Percentiles rank a stretch among this genome's conserved stretches.
Evolutionary conservation across 164 flowering plant genomes (phyloP).

Genomic region (Sextonia rubra): DNA sequence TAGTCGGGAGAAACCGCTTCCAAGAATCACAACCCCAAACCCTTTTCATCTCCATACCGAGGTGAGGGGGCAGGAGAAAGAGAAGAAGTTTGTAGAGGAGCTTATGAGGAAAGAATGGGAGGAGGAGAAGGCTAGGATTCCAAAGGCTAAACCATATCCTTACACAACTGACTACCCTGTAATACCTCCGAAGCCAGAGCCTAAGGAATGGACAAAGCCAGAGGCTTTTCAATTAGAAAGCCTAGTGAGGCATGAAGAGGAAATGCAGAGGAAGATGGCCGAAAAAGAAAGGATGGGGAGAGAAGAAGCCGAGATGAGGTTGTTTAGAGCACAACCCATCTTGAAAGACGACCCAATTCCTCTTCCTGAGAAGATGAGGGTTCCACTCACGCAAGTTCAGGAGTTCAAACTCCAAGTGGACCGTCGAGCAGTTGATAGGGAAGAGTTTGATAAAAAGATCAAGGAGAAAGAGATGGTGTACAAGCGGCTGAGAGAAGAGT

Average conservation of each 20-base stretch:
- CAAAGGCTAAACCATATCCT: conserved; percentile 90
- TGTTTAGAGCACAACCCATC: conserved; percentile 79
- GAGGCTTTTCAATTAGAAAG: conserved; percentile 93
- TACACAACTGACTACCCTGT: conserved; percentile 95
- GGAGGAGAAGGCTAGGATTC: conserved; percentile 76
- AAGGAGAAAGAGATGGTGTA: conserved; percentile 79
- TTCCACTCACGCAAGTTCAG: conserved; percentile 79
- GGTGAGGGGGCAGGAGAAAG: conserved; percentile 89
- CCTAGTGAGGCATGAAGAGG: conserved; percentile 88
- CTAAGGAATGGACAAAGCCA: conserved; percentile 75
- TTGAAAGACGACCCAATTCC: conserved; percentile 92
- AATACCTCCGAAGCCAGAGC: conserved; percentile 93
- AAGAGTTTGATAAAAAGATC: conserved; percentile 86
- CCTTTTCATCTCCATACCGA: conserved; percentile 92
- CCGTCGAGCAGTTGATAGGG: conserved; percentile 77
- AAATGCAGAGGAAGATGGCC: conserved; percentile 79
- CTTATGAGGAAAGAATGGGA: conserved; percentile 62
- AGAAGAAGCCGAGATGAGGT: conserved; percentile 73
- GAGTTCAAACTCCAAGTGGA: conserved; percentile 67
- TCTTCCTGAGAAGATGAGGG: conserved; percentile 73
- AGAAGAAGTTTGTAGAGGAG: conserved; percentile 50
- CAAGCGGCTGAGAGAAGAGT: conserved; percentile 91
- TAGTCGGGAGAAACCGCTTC: conserved; percentile 40
- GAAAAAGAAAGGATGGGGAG: conserved; percentile 63
- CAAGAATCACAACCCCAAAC: conserved; percentile 64